phyloP scores from a whole-genome alignment of 371 early-diverging fungal species.

The Mortierella sp. region DNA sequence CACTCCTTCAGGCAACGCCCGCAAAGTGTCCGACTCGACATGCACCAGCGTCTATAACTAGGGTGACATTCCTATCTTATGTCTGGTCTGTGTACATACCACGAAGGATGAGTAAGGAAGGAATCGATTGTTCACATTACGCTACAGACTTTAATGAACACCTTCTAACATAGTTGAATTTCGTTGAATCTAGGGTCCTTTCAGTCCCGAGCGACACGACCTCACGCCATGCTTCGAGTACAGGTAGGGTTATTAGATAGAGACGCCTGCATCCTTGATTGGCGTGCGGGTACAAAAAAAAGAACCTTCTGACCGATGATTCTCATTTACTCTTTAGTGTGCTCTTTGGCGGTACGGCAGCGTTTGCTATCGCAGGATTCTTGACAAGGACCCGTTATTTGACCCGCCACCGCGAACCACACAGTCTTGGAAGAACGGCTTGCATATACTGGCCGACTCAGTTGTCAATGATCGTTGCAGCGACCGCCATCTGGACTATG shows the following conservation, averaged over 20 bases:
- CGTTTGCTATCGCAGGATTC: not conserved
- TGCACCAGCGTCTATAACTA: no score
- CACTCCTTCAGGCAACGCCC: no score
- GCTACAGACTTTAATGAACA: not conserved
- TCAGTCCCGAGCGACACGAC: conserved; percentile 28
- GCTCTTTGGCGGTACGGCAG: conserved; percentile 14
- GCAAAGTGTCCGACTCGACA: no score
- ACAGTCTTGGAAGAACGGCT: conserved; percentile 27
- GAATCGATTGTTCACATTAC: not conserved
- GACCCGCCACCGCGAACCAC: not conserved
- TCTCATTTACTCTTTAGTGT: conserved; percentile 3
- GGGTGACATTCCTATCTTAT: not conserved
- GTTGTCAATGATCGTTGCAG: conserved; percentile 14
- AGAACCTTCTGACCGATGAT: not conserved
- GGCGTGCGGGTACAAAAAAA: not conserved
- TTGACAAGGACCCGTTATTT: conserved; percentile 9
- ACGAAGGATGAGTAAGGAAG: conserved; percentile 24
- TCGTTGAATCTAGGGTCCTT: conserved; percentile 17
- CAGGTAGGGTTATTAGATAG: not conserved
- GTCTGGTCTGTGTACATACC: conserved; percentile 13
- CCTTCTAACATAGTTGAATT: not conserved
- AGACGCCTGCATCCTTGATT: not conserved
- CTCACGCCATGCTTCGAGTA: conserved; percentile 37
- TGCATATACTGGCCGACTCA: conserved; percentile 45
- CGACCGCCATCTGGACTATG: not conserved